Evolutionary conservation across 805 yeast species (phyloP), one percentile per base, ranked within the genome.

Genomic region (Teunomyces pallodes): DNA sequence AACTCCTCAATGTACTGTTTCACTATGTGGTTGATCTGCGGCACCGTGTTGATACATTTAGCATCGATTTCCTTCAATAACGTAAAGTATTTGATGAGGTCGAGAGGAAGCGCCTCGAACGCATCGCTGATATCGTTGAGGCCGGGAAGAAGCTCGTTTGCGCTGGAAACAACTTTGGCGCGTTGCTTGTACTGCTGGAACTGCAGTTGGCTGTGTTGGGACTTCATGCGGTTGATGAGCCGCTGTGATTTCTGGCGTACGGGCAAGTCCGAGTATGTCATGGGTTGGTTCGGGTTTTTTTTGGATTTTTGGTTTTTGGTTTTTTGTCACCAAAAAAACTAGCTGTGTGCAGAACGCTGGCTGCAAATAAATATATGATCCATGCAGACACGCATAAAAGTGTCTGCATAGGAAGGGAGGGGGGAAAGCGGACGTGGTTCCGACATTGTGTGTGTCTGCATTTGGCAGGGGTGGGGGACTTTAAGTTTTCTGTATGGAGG

Each of bases 31-130:
- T 82, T 80, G 50, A 92, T 74, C 54, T 75, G 72, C 0, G 97
- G 96, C 8, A 85, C 75, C 0, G 88, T 76, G 51, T 81, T 77
- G 31, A 86, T 86, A 64, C 96, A 89, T 65, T 92, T 92, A 51
- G 98, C 97, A 61, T 91, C 97, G 46, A 94, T 90, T 62, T 94
- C 99, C 60, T 90, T 88, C 54, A 94, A 72, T 12, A 90, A 71
- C 1, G 98, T 94, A 65, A 90, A 83, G 61, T 91, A 92, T 45
- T 91, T 81, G 43, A 90, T 81, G 36, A 89, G 75, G 55, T 90
- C 97, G 47, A 77, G 61, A 0, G 99, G 99, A 53, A 90, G 75
- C 20, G 96, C 96, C 61, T 90, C 96, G 44, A 92, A 79, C 0
- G 90, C 91, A 69, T 94, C 99, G 40, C 88, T 76, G 47, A 94